phyloP scores from a whole-genome alignment of 257 asterid species.

The Cinchona pubescens region DNA sequence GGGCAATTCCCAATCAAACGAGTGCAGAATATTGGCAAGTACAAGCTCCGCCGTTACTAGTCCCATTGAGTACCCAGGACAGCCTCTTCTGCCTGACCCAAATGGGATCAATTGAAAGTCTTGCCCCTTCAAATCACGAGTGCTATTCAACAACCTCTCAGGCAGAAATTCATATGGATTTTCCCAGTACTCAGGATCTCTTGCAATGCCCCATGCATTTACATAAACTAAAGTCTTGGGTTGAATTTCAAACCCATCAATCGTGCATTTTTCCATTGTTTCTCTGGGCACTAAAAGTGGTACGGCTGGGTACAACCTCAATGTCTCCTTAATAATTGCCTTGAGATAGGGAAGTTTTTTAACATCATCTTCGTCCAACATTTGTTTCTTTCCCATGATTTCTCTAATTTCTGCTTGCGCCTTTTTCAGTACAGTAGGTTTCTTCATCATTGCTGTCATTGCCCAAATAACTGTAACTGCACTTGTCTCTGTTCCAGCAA shows the following conservation, averaged over 20 bases:
- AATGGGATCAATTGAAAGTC: not conserved
- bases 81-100: conserved; percentile 8
- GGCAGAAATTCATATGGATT: not conserved
- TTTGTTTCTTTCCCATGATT: not conserved
- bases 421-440: not conserved
- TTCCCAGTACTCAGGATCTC: not conserved
- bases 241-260: not conserved
- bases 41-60: not conserved
- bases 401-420: not conserved
- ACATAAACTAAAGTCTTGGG: not conserved
- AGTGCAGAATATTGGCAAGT: not conserved
- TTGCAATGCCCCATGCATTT: not conserved
- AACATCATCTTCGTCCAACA: not conserved
- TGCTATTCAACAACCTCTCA: not conserved
- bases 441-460: conserved; percentile 3
- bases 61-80: not conserved
- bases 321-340: not conserved
- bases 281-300: not conserved
- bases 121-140: not conserved
- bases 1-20: conserved; percentile 2
- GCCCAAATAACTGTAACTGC: conserved; percentile 1
- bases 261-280: not conserved
- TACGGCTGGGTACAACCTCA: not conserved
- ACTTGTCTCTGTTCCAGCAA: not conserved
- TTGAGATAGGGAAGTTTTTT: conserved; percentile 4